Conservation (phyloP, 2,329 filamentous ascomycete species). For the Hypoxylon sp. region DNA sequence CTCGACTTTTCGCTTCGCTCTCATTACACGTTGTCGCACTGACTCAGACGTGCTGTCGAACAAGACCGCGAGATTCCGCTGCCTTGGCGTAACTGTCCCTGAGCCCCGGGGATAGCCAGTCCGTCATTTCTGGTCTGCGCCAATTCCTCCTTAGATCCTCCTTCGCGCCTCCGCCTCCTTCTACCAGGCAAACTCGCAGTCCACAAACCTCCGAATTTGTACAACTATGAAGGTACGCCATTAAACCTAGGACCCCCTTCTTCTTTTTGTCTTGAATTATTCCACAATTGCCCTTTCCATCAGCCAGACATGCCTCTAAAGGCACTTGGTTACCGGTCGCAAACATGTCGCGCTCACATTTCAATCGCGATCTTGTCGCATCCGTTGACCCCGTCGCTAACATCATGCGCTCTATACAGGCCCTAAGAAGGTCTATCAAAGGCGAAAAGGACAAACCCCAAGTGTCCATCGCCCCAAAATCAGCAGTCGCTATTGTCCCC, state of each 20-base stretch:
- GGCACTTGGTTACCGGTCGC: conserved; percentile 33
- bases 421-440: conserved; percentile 90
- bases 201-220: conserved; percentile 50
- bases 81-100: conserved; percentile 50
- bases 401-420: conserved; percentile 68
- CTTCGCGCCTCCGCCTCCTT: conserved; percentile 40
- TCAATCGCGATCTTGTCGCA: conserved; percentile 47
- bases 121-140: conserved; percentile 46
- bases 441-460: conserved; percentile 85
- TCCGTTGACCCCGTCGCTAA: conserved; percentile 51
- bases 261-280: conserved; percentile 38
- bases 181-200: conserved; percentile 37
- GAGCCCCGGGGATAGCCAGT: conserved; percentile 48
- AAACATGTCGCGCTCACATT: conserved; percentile 49
- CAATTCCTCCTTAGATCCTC: conserved; percentile 46
- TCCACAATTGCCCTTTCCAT: conserved; percentile 28
- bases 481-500: conserved; percentile 88
- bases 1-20: conserved; percentile 46
- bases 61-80: conserved; percentile 48
- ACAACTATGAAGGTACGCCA: conserved; percentile 57
- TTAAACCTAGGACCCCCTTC: conserved; percentile 48
- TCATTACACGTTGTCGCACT: conserved; percentile 51
- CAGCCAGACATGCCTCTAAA: conserved; percentile 40
- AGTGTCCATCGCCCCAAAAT: conserved; percentile 85
- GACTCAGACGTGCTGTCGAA: conserved; percentile 53